Evolutionary conservation across 2,329 filamentous ascomycete species (phyloP), one percentile per base, ranked within the genome.

Genomic region (Ophiostoma sp.): DNA sequence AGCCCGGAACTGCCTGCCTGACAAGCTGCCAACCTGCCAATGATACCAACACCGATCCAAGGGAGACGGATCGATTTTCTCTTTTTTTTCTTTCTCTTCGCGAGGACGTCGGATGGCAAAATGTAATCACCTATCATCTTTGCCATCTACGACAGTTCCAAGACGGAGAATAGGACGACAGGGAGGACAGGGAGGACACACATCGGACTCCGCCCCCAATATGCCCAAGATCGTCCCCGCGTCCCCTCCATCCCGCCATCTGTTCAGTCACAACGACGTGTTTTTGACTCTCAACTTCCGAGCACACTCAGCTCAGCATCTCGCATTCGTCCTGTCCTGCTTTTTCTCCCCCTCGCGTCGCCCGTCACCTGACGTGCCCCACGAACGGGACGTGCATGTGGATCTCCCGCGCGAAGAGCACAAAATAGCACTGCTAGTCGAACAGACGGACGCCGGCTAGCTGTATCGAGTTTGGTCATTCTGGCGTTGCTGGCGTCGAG

Each of bases 401-500:
- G 66, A 69, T 68, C 64, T 68, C 66, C 66, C 66, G 42, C 42
- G 45, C 45, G 45, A 52, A 69, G 7, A 55, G 66, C 28, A 52
- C 66, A 33, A 33, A 50, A 22, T 22, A 55, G 17, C 66, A 25
- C 66, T 12, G 2, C 45, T 36, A 33, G 7, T 25, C 5, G 36
- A 25, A n/a, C 59, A 9, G 33, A 9, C 33, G 7, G 36, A 66
- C 36, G 22, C 64, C 7, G 22, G 15, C 45, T 48, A 68, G 25
- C 64, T 68, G 9, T 50, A 50, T 68, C n/a, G 17, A 50, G 64
- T 15, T 50, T 68, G 64, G 64, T 33, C 45, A n/a, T 48, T 31
- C 42, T 68, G 42, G 42, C 64, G 64, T n/a, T n/a, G 64, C 42
- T 68, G 22, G 22, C n/a, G 36, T 64, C 15, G 8, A 61, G 57